Evolutionary conservation across 78 protist genomes (phyloP).

Genomic region (Dictyostelium capitatum): DNA sequence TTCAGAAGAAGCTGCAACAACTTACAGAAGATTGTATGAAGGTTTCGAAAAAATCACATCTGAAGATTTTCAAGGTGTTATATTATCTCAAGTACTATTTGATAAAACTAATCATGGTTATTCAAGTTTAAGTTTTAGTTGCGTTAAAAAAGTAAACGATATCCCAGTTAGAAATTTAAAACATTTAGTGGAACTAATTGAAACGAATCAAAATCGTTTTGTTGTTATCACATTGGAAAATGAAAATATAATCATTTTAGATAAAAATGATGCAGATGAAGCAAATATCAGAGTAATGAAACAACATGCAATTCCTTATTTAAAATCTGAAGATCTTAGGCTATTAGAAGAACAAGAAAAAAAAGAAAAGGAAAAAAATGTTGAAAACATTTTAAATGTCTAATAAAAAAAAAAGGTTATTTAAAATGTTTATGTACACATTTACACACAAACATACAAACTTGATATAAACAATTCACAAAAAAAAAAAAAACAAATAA

Average conservation of each 20-base stretch:
- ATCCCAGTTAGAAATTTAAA: conserved; percentile 32
- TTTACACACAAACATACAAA: too few species aligned
- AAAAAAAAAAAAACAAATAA: too few species aligned
- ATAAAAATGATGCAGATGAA: conserved; percentile 43
- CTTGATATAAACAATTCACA: too few species aligned
- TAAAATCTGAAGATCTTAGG: conserved; percentile 59
- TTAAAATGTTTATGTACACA: too few species aligned
- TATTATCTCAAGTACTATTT: conserved; percentile 74
- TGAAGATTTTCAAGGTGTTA: conserved; percentile 72
- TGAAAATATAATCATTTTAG: conserved; percentile 30
- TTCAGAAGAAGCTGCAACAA: conserved; percentile 65
- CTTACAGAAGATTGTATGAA: conserved; percentile 40
- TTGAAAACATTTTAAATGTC: too few species aligned
- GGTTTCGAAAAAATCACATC: conserved; percentile 41
- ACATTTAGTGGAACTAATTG: conserved; percentile 67
- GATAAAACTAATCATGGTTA: conserved; percentile 80
- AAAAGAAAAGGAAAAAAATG: too few species aligned
- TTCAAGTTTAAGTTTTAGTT: conserved; percentile 24
- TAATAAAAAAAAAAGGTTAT: too few species aligned
- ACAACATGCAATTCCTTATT: conserved; percentile 73
- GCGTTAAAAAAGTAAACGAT: conserved; percentile 69
- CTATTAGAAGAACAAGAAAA: not conserved
- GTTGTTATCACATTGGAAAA: conserved; percentile 49
- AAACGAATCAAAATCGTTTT: conserved; percentile 35
- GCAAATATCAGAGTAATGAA: conserved; percentile 66